Base-by-base conservation (phyloP, 805 yeast species). In the Brettanomyces sp. region DNA sequence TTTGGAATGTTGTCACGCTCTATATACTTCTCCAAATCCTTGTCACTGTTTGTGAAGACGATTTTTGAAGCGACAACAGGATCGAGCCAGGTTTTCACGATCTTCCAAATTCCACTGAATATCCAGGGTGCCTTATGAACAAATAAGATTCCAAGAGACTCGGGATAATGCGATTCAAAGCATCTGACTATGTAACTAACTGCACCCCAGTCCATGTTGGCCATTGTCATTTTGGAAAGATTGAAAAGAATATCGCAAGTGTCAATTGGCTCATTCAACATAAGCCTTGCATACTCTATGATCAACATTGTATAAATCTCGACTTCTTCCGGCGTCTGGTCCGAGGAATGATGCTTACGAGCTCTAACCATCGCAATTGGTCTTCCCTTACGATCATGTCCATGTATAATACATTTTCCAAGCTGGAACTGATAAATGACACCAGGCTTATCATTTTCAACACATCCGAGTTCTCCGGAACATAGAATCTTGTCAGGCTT, bases 111-210 rank as follows among this genome's bases (percentile, higher is more conserved):
- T 23, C 96, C 91, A 44, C 85, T 79, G 68, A 93, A 93, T 45
- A 93, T 79, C 98, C 97, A 89, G 25, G 99, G 99, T 0, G 99
- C 97, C 56, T 85, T 85, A 68, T 88, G 95, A 49, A 93, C 84
- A 53, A 88, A 75, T 45, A 93, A 68, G 46, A 77, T 77, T 14
- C 96, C 96, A 49, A 93, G 73, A 37, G 87, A 82, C 66, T 93
- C 99, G 1, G 99, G 99, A 63, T 91, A 93, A 61, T 91, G 96
- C 0, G 95, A 95, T 70, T 93, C 98, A 64, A 93, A 89, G 49
- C 90, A 84, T 45, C 80, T 77, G 49, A 90, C 82, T 66, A 93
- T 77, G 65, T 86, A 91, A 66, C 90, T 90, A 49, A 93, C 95
- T 4, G 96, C 88, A 3, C 77, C 73, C 59, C 88, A 88, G 67